Percentiles rank a stretch among this genome's conserved stretches.
Conservation (phyloP, 176 grass and related monocot genomes). For the Oryza glumipatula region DNA sequence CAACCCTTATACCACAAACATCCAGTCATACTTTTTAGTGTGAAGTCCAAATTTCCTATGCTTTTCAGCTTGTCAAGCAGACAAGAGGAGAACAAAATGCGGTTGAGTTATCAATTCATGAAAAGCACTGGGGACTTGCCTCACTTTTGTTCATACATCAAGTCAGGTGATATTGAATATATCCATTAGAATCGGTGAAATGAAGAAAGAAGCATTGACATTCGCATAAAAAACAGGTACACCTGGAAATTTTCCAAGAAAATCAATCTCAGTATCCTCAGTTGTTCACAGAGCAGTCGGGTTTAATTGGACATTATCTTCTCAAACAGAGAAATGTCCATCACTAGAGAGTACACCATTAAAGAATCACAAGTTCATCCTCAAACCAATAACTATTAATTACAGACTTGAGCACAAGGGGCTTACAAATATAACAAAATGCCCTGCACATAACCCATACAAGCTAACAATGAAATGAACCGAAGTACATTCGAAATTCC, state of each 20-base stretch:
- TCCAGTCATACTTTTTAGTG: not conserved
- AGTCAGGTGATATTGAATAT: not conserved
- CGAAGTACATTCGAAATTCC: slow-evolving; percentile 5
- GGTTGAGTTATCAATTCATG: slow-evolving; percentile 23
- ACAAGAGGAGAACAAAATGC: not conserved
- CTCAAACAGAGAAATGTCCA: slow-evolving; percentile 36
- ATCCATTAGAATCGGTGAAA: slow-evolving; percentile 32
- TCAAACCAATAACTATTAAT: slow-evolving; percentile 52
- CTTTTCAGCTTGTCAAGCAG: not conserved
- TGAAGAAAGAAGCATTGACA: not conserved
- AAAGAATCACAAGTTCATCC: slow-evolving; percentile 45
- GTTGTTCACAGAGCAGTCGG: slow-evolving; percentile 14
- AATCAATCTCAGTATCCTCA: slow-evolving; percentile 8
- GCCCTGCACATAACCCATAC: slow-evolving; percentile 32
- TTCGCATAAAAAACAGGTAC: slow-evolving; percentile 16
- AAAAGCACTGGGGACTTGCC: slow-evolving; percentile 11
- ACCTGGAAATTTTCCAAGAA: slow-evolving; percentile 6
- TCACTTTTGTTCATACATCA: not conserved
- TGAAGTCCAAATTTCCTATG: not conserved
- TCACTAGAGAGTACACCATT: slow-evolving; percentile 36
- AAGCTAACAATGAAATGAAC: slow-evolving; percentile 42
- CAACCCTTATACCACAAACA: not conserved
- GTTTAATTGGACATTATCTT: slow-evolving; percentile 44
- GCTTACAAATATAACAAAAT: slow-evolving; percentile 54
- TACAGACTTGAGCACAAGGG: slow-evolving; percentile 49